Conservation (phyloP, 805 yeast species). For the Myxozyma mucilagina region DNA sequence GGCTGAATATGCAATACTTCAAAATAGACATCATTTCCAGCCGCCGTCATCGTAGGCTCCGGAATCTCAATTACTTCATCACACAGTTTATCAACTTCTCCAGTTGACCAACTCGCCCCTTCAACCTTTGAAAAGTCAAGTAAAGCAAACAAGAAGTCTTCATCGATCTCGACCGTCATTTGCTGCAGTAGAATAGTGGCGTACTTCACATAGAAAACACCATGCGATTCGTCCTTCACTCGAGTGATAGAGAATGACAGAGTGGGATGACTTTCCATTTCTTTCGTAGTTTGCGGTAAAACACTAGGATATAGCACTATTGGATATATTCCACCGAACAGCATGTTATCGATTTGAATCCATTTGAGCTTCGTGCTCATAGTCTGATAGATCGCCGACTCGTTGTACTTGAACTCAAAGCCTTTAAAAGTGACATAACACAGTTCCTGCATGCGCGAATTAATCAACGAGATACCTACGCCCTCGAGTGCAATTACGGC, state of each 20-base stretch:
- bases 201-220: conserved; percentile 84
- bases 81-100: conserved; percentile 53
- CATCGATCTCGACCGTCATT: conserved; percentile 89
- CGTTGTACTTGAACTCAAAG: conserved; percentile 74
- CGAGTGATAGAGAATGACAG: conserved; percentile 81
- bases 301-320: conserved; percentile 87
- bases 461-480: conserved; percentile 81
- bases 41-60: conserved; percentile 57
- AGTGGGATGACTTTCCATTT: conserved; percentile 86
- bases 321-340: conserved; percentile 85
- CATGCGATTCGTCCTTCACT: conserved; percentile 86
- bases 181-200: conserved; percentile 89
- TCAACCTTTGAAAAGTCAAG: conserved; percentile 79
- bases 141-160: conserved; percentile 81
- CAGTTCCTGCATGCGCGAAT: conserved; percentile 68
- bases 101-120: conserved; percentile 71
- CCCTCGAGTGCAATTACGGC: conserved; percentile 70
- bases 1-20: conserved; percentile 94
- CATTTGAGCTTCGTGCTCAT: conserved; percentile 81
- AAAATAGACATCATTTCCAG: conserved; percentile 78
- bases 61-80: conserved; percentile 68
- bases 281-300: conserved; percentile 78
- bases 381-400: conserved; percentile 81
- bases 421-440: conserved; percentile 84
- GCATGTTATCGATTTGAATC: conserved; percentile 91